Conservation (phyloP, 2,329 filamentous ascomycete species). For the Aureobasidium sp. region DNA sequence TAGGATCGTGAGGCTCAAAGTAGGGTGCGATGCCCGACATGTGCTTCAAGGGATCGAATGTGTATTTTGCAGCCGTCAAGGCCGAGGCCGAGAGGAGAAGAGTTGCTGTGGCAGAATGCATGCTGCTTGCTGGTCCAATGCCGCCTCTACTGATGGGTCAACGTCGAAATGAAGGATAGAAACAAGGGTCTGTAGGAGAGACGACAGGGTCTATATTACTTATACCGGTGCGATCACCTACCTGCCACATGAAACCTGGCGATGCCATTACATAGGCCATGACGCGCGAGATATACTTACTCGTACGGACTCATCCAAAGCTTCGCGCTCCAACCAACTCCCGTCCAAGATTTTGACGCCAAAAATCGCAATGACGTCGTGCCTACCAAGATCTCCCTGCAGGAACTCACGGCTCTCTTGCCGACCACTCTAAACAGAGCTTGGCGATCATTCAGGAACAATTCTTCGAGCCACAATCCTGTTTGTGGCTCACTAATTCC, state of each 20-base stretch:
- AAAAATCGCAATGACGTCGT: neutral
- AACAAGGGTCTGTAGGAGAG: neutral
- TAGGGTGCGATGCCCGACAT: conserved; percentile 46
- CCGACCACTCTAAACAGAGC: neutral
- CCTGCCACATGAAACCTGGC: neutral
- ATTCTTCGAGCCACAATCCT: neutral
- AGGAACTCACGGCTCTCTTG: conserved; percentile 3
- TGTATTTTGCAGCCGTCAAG: conserved; percentile 24
- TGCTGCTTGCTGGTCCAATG: neutral
- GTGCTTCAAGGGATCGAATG: conserved; percentile 44
- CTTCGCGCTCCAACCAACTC: neutral
- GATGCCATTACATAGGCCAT: neutral
- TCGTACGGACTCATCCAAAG: neutral
- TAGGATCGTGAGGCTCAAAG: conserved; percentile 42
- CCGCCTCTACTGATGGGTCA: neutral
- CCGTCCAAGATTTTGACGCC: neutral
- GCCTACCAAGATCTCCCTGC: neutral
- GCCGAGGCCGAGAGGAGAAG: conserved; percentile 14
- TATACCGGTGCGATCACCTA: neutral
- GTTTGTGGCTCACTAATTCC: neutral
- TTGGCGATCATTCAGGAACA: neutral
- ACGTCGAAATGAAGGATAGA: neutral
- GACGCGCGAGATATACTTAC: neutral
- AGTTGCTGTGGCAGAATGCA: conserved; percentile 7
- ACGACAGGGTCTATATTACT: neutral